Conservation (phyloP, 2,329 filamentous ascomycete species). For the Emericellopsis atlantica region DNA sequence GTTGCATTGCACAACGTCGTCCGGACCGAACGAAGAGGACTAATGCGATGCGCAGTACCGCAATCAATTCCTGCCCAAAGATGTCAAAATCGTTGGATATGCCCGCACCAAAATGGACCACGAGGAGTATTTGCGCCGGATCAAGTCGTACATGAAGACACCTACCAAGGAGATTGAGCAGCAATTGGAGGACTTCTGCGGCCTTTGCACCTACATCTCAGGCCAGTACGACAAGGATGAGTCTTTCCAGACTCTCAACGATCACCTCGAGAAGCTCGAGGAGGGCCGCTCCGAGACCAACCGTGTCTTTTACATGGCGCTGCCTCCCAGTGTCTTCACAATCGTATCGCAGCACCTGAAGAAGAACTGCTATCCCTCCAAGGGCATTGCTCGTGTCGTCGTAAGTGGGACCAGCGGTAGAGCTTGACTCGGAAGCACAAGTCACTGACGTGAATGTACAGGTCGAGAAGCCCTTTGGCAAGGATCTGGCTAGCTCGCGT, state of each 20-base stretch:
- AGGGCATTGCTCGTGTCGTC: conserved; percentile 86
- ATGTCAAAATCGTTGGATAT: conserved; percentile 96
- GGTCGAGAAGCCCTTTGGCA: conserved; percentile 99
- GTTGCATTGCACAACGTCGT: background rate
- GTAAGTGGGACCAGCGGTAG: conserved; percentile 26
- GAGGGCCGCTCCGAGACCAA: conserved; percentile 71
- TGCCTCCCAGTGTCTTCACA: conserved; percentile 95
- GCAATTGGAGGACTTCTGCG: conserved; percentile 82
- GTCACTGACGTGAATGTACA: conserved; percentile 19
- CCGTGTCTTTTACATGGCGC: conserved; percentile 97
- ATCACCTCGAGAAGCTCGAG: conserved; percentile 79
- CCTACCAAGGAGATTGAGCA: conserved; percentile 96
- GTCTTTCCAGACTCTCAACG: conserved; percentile 74
- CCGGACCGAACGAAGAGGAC: background rate
- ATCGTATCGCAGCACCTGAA: conserved; percentile 96
- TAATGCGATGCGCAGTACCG: conserved; percentile 54
- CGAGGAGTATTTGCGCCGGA: conserved; percentile 83
- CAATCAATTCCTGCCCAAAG: conserved; percentile 96
- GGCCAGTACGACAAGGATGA: conserved; percentile 97
- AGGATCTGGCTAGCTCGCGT: conserved; percentile 87
- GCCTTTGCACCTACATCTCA: conserved; percentile 84
- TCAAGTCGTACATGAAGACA: conserved; percentile 98
- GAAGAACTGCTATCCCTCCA: conserved; percentile 88
- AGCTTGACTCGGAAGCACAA: background rate
- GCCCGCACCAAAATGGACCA: conserved; percentile 99